Base-by-base conservation (phyloP, 2,329 filamentous ascomycete genomes). In the Onygenales sp. region DNA sequence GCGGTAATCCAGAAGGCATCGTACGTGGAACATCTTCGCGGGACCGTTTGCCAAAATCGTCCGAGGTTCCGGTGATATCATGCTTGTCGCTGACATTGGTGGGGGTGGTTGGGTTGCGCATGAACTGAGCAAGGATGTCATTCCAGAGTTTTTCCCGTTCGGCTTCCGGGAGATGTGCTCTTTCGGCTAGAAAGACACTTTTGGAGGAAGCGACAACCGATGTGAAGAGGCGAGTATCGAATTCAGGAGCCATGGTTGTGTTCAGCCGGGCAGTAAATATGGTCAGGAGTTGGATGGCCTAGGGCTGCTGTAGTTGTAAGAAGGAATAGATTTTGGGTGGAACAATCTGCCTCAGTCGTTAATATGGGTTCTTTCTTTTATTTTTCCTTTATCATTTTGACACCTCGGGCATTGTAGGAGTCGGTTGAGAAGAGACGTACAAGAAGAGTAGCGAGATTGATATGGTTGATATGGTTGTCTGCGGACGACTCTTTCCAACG, bases 71-170 rank as follows among this genome's bases (percentile, higher is more conserved):
- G 55, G 54, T 59, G 49, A 43, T 49, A 14, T 51, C 43, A 58
- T 57, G 36, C 57, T 47, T 46, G 51, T 50, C 53, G 58, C 57
- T 52, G 61, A 62, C 50, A 54, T 54, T 51, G 59, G 59, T 51
- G 54, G 52, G 48, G 33, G 57, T 57, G 33, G 56, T 59, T 35
- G 64, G 58, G 44, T 58, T 55, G 31, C 66, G 63, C 53, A 72
- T 66, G 57, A 72, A 73, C 54, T 67, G 67, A 53, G 64, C 67
- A 43, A 73, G 61, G 39, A 62, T 65, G 55, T 65, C 65, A 53
- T 60, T 68, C 71, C 71, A 73, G 54, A 72, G 70, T 52, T 66
- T 62, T 59, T 70, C 66, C 51, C 69, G 66, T 63, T 72, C 64
- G 36, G 62, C 58, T 65, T 72, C 71, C 60, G 70, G 59, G 54